Conservation (phyloP, 495 filamentous ascomycete genomes). For the Rostrohypoxylon terebratum region DNA sequence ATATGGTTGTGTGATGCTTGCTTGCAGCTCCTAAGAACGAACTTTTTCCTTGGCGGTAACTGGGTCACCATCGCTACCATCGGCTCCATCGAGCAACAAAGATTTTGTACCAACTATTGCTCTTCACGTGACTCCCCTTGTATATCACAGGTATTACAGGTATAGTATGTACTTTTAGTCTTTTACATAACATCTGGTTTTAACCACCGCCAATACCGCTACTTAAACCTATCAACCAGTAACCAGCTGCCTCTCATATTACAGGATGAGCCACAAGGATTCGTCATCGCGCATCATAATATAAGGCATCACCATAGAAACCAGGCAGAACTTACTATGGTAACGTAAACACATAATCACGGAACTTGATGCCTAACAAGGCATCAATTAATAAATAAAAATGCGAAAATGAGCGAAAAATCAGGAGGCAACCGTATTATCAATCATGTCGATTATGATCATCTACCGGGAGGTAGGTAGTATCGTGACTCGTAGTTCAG, state of each 20-base stretch:
- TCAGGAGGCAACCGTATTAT: conserved; percentile 10
- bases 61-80: conserved; percentile 27
- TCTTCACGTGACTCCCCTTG: conserved; percentile 29
- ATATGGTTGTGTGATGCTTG: conserved; percentile 26
- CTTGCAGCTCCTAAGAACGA: conserved; percentile 8
- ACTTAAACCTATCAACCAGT: background rate
- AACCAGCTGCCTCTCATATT: conserved; percentile 22
- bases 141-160: conserved; percentile 5
- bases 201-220: conserved; percentile 7
- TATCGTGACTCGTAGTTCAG: conserved; percentile 31
- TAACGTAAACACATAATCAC: conserved; percentile 4
- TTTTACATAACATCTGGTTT: background rate
- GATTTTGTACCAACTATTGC: background rate
- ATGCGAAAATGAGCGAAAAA: conserved; percentile 5
- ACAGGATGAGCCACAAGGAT: conserved; percentile 37
- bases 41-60: conserved; percentile 38
- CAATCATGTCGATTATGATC: conserved; percentile 40
- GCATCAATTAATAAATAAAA: conserved; percentile 11
- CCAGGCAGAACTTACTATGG: conserved; percentile 33
- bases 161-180: background rate
- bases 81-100: conserved; percentile 18
- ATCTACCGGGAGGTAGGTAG: conserved; percentile 30
- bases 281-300: conserved; percentile 41
- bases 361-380: conserved; percentile 27
- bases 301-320: conserved; percentile 19